phyloP scores from a whole-genome alignment of 208 protist genomes.

The Phytomonas sp. region DNA sequence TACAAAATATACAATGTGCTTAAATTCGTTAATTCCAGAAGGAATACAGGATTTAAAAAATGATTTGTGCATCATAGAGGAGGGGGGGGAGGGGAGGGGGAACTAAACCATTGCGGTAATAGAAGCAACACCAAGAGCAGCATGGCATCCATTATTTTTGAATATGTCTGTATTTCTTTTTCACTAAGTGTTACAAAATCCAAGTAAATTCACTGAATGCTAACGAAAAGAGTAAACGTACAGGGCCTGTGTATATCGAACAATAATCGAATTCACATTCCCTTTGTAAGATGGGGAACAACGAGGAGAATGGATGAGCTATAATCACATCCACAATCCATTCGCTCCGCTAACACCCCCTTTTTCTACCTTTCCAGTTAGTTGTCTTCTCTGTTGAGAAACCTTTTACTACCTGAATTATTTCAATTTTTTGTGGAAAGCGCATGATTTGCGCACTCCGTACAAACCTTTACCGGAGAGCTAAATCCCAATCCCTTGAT shows the following conservation, averaged over 20 bases:
- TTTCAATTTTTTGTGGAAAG: background rate
- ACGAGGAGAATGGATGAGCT: background rate
- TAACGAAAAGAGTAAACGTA: background rate
- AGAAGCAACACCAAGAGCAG: background rate
- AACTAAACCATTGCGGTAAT: background rate
- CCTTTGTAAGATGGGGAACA: background rate
- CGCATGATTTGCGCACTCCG: constrained; percentile 42
- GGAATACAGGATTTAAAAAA: background rate
- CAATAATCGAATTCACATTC: background rate
- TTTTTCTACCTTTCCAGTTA: background rate
- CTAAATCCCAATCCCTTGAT: constrained; percentile 62
- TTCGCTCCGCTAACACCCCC: background rate
- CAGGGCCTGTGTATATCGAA: background rate
- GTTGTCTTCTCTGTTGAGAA: background rate
- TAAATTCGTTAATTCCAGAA: background rate
- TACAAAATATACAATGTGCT: background rate
- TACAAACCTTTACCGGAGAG: constrained; percentile 62
- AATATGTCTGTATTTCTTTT: background rate
- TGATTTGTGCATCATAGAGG: background rate
- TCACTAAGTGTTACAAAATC: background rate
- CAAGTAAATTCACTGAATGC: background rate
- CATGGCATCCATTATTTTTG: background rate
- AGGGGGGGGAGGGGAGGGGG: too few relatives aligned
- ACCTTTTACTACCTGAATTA: background rate
- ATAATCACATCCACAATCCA: background rate